phyloP scores from a whole-genome alignment of 371 early-diverging fungal genomes.

The Rhizopus stolonifer region DNA sequence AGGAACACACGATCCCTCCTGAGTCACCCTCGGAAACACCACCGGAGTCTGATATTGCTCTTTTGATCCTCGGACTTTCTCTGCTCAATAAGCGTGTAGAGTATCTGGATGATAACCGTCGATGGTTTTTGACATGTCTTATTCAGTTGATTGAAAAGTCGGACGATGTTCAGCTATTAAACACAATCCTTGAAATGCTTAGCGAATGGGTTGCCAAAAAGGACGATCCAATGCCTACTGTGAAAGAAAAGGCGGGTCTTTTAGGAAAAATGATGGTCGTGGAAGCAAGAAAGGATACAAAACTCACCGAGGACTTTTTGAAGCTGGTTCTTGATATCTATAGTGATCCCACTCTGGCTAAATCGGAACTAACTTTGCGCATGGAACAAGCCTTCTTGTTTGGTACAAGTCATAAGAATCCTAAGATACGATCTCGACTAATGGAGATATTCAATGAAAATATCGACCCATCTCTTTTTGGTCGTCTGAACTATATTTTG shows the following conservation, averaged over 20 bases:
- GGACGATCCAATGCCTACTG: constrained; percentile 87
- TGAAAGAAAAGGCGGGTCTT: constrained; percentile 92
- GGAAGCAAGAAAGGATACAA: constrained; percentile 64
- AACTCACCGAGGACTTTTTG: constrained; percentile 80
- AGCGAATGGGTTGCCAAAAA: constrained; percentile 84
- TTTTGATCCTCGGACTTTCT: constrained; percentile 68
- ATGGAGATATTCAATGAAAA: constrained; percentile 79
- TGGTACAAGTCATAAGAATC: constrained; percentile 79
- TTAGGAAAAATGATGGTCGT: constrained; percentile 88
- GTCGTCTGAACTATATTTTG: constrained; percentile 86
- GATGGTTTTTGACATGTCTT: constrained; percentile 77
- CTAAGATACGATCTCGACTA: constrained; percentile 78
- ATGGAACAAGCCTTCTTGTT: constrained; percentile 93
- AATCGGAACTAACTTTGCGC: constrained; percentile 89
- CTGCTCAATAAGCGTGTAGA: constrained; percentile 78
- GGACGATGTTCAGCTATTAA: constrained; percentile 67
- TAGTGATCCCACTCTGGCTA: constrained; percentile 71
- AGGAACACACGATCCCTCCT: constrained; percentile 65
- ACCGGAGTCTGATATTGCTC: constrained; percentile 58
- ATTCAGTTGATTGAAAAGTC: constrained; percentile 85
- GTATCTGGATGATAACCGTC: constrained; percentile 85
- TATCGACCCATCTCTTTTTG: constrained; percentile 63
- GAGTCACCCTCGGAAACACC: constrained; percentile 24
- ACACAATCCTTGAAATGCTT: constrained; percentile 77
- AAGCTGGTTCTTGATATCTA: constrained; percentile 87